Percentiles rank a stretch among this genome's conserved stretches.
Evolutionary conservation across 306 rosid species (phyloP).

Genomic region (Vigna reflexopilosa): DNA sequence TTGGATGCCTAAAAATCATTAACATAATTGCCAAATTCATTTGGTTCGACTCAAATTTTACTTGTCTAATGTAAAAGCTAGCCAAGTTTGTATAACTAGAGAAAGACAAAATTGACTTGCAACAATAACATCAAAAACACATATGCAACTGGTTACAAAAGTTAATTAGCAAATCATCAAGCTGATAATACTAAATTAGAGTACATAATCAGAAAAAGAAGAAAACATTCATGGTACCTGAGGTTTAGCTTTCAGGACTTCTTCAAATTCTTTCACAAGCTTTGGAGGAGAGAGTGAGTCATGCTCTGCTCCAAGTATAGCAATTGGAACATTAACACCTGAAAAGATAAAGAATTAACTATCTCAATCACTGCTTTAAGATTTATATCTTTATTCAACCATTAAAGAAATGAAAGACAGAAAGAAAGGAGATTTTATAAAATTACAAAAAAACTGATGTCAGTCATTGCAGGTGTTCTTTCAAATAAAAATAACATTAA

Average conservation of each 20-base stretch:
- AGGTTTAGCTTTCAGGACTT: slow-evolving; percentile 55
- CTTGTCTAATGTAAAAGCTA: not conserved
- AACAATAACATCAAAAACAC: too few relatives aligned
- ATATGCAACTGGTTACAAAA: too few relatives aligned
- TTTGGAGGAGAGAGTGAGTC: slow-evolving; percentile 61
- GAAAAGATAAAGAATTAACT: slow-evolving; percentile 40
- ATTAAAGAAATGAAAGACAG: too few relatives aligned
- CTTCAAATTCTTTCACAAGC: slow-evolving; percentile 68
- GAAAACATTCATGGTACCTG: slow-evolving; percentile 46
- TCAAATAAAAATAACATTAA: not conserved
- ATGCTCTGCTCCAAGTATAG: slow-evolving; percentile 72
- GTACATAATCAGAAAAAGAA: not conserved
- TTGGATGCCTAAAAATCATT: too few relatives aligned
- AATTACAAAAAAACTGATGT: too few relatives aligned
- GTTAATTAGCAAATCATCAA: too few relatives aligned
- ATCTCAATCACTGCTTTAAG: not conserved
- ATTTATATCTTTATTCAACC: too few relatives aligned
- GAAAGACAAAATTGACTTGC: not conserved
- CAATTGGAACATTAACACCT: slow-evolving; percentile 63
- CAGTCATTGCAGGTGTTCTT: not conserved
- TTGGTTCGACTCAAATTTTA: too few relatives aligned
- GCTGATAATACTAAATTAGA: too few relatives aligned
- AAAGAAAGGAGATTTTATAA: not conserved
- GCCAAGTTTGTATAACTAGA: not conserved
- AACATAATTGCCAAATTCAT: too few relatives aligned